phyloP scores from a whole-genome alignment of 352 stramenopile species.

The Globisporangium acanthophoron region DNA sequence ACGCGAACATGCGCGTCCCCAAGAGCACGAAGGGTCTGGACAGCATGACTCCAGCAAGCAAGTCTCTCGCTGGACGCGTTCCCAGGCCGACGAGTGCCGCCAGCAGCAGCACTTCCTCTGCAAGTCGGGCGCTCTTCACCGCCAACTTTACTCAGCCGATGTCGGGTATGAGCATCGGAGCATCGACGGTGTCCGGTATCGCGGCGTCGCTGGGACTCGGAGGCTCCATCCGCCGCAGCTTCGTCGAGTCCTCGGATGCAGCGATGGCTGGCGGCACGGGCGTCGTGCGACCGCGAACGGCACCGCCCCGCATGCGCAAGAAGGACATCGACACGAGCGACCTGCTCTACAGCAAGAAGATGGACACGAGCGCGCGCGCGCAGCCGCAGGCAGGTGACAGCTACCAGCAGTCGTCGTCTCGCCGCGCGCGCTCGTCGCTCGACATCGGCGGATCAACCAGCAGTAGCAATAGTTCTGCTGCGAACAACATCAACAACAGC shows the following conservation, averaged over 20 bases:
- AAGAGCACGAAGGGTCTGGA: conserved; percentile 3
- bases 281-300: conserved; percentile 28
- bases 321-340: conserved; percentile 39
- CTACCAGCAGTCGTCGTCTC: conserved; percentile 14
- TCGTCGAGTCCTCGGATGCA: background rate
- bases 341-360: conserved; percentile 35
- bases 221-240: conserved; percentile 6
- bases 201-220: conserved; percentile 4
- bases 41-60: conserved; percentile 11
- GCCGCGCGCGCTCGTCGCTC: conserved; percentile 27
- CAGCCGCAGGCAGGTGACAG: conserved; percentile 20
- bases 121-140: conserved; percentile 9
- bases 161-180: background rate
- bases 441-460: conserved; percentile 16
- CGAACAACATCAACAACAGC: background rate
- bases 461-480: conserved; percentile 2
- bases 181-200: background rate
- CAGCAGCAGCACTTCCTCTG: background rate
- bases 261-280: background rate
- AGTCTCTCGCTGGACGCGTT: conserved; percentile 9
- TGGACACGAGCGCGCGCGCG: conserved; percentile 24
- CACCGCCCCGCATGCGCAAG: conserved; percentile 29
- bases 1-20: conserved; percentile 1
- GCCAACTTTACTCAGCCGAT: conserved; percentile 11
- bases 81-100: conserved; percentile 5